Evolutionary conservation across 805 yeast species (phyloP), one percentile per base, ranked within the genome.

Genomic region (Wickerhamiella spandovensis): DNA sequence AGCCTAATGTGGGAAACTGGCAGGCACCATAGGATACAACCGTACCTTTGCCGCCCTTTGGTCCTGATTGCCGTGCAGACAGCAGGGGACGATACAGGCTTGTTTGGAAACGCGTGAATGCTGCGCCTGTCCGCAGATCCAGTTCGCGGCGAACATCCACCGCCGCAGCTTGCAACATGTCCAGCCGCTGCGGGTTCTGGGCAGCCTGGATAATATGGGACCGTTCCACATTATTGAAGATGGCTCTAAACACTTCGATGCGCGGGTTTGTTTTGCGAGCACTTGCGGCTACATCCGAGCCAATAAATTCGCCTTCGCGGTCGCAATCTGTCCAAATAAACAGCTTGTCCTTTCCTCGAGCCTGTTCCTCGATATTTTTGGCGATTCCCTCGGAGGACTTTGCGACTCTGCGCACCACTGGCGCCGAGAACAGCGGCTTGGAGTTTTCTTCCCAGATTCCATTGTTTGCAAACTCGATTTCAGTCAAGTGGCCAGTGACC

Each of bases 291-390:
- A 94, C 78, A 59, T 89, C 95, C 68, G 73, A 78, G 0, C 97
- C 97, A 51, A 89, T 89, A 64, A 79, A 83, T 64, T 89, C 97
- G 1, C 97, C 97, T 63, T 89, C 97, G 37, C 97, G 72, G 72
- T 89, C 97, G 67, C 98, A 92, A 73, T 92, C 99, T 0, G 98
- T 92, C 97, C 98, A 92, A 7, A 92, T 86, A 84, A 87, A 85
- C 49, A 92, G 67, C 39, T 69, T 68, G 48, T 78, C 76, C 5
- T 85, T 76, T 18, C 60, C 60, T 41, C 80, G 64, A 4, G 88
- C 84, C 61, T 87, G 87, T 3, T 64, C 64, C 28, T 74, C 64
- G 46, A 92, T 86, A 61, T 90, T 92, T 10, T 70, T 66, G 2
- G 81, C 81, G 21, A 87, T 73, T 30, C 67, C 69, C 51, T 57